Base-by-base conservation (phyloP, 495 filamentous ascomycete species). In the Amniculicola lignicola region DNA sequence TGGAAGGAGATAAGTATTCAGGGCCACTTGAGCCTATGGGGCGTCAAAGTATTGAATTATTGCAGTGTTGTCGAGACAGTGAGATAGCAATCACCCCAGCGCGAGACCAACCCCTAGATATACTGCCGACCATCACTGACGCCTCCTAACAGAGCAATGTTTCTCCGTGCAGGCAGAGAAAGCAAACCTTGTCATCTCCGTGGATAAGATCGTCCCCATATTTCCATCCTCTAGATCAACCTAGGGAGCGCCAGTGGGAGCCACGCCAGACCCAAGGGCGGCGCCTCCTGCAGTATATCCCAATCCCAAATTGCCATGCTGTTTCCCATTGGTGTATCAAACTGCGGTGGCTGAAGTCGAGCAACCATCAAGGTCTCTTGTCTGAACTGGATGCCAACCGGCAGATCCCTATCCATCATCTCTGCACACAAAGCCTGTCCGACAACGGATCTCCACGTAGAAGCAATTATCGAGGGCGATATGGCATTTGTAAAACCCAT, bases 81-180 rank as follows among this genome's bases (percentile, higher is more conserved):
- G n/a, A n/a, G n/a, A n/a, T n/a, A n/a, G n/a, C n/a, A 35, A 35
- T 9, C 19, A 40, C 37, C 37, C 37, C 16, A 16, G 16, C 11
- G 37, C 7, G 37, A 10, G 37, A n/a, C n/a, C n/a, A n/a, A n/a
- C n/a, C n/a, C n/a, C 29, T 33, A 33, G 7, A 33, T 33, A 33
- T 33, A 7, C 7, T 33, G 7, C 7, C 7, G 7, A 7, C 29
- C n/a, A n/a, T 7, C 16, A 25, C 44, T 48, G 44, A 48, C 27
- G 27, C 35, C 44, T 37, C 6, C 12, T 5, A 16, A 4, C 12
- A 16, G 22, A 41, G 18, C 22, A 10, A n/a, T 12, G 7, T n/a
- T 42, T 57, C 54, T 57, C 45, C 54, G 45, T 57, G 29, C n/a
- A 43, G 44, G 37, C 39, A 40, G 35, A 33, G 25, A 41, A 41